phyloP scores from a whole-genome alignment of 2,329 filamentous ascomycete genomes.

The Calonectria hongkongensis region DNA sequence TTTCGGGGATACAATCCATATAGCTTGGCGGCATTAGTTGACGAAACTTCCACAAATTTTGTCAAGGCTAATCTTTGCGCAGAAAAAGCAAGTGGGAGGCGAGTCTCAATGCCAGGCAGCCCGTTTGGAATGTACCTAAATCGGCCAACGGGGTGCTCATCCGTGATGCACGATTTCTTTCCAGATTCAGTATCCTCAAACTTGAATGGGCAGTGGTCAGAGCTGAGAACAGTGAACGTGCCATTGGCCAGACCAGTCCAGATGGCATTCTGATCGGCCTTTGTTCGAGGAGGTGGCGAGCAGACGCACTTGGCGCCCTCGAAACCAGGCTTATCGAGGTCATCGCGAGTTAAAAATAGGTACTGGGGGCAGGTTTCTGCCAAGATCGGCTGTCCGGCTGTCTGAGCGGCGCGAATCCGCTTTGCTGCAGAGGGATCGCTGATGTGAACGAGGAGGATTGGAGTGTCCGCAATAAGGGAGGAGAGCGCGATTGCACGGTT shows the following conservation, averaged over 20 bases:
- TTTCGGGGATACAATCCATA: conserved; percentile 35
- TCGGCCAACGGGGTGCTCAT: not conserved
- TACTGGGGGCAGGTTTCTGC: conserved; percentile 72
- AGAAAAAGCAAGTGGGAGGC: not conserved
- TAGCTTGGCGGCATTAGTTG: conserved; percentile 30
- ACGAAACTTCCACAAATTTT: conserved; percentile 32
- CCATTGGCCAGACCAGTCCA: conserved; percentile 4
- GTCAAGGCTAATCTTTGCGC: not conserved
- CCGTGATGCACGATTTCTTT: conserved; percentile 1
- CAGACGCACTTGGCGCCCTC: conserved; percentile 74
- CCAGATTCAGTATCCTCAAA: not conserved
- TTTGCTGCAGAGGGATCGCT: not conserved
- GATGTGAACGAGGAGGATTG: conserved; percentile 4
- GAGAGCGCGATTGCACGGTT: conserved; percentile 2
- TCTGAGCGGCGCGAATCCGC: not conserved
- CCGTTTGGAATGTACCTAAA: conserved; percentile 15
- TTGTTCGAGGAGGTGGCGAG: conserved; percentile 66
- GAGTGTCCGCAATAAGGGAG: not conserved
- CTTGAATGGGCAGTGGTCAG: conserved; percentile 5
- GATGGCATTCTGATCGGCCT: not conserved
- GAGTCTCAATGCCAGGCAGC: not conserved
- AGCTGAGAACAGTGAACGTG: conserved; percentile 2
- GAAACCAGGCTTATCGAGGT: conserved; percentile 70
- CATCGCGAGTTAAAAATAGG: conserved; percentile 70
- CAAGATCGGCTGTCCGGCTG: not conserved